Percentiles rank a stretch among this genome's conserved stretches.
phyloP scores from a whole-genome alignment of 306 rosid species.

The Senna tora region DNA sequence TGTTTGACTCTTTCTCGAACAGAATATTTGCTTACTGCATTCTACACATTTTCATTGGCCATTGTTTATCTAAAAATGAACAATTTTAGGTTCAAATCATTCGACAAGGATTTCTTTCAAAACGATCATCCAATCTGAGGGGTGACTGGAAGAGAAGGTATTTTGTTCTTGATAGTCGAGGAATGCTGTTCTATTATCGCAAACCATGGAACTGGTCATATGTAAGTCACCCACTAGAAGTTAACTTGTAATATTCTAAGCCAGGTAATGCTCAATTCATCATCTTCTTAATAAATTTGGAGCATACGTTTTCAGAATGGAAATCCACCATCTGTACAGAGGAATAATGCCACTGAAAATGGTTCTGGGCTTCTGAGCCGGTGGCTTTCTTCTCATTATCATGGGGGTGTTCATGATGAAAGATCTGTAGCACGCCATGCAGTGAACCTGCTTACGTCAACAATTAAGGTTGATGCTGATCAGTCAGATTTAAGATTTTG shows the following conservation, averaged over 20 bases:
- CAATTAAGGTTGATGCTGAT: constrained; percentile 80
- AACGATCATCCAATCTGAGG: constrained; percentile 84
- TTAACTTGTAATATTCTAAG: constrained; percentile 33
- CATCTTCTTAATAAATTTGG: constrained; percentile 38
- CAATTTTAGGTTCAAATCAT: constrained; percentile 69
- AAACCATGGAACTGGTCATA: constrained; percentile 63
- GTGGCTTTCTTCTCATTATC: constrained; percentile 86
- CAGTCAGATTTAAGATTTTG: constrained; percentile 86
- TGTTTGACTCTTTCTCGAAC: constrained; percentile 22
- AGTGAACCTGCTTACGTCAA: constrained; percentile 77
- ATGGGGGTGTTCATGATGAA: constrained; percentile 78
- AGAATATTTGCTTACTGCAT: constrained; percentile 4
- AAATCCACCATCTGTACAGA: constrained; percentile 60
- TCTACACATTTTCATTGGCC: constrained; percentile 19
- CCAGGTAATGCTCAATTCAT: constrained; percentile 25
- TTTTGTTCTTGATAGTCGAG: constrained; percentile 88
- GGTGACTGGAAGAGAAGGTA: constrained; percentile 93
- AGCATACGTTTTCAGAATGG: constrained; percentile 50
- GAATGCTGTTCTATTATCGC: constrained; percentile 81
- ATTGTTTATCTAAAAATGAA: constrained; percentile 30
- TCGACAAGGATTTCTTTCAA: constrained; percentile 87
- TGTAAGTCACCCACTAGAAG: constrained; percentile 60
- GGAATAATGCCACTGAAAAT: constrained; percentile 53
- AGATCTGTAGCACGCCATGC: constrained; percentile 70
- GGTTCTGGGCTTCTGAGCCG: constrained; percentile 74